Percentiles rank a stretch among this genome's conserved stretches.
Evolutionary conservation across 805 yeast genomes (phyloP).

Genomic region (Wickerhamomyces kurtzmanii): DNA sequence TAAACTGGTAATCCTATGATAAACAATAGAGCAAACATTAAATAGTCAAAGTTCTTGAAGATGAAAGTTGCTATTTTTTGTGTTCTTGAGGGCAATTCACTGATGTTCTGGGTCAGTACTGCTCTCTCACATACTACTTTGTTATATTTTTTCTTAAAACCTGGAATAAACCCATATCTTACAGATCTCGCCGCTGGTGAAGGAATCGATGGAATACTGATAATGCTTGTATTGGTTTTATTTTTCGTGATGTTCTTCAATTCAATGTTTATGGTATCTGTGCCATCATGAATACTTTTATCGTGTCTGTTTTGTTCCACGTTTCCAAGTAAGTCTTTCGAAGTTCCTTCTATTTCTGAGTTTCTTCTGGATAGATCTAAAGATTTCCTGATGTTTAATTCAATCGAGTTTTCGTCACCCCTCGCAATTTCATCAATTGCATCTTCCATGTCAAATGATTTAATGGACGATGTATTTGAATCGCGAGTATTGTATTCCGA

Average conservation of each 20-base stretch:
- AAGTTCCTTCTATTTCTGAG: neutral
- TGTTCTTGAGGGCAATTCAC: slow-evolving; percentile 9
- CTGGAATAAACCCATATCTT: slow-evolving; percentile 9
- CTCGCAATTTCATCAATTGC: slow-evolving; percentile 2
- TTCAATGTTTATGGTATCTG: neutral
- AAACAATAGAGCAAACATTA: slow-evolving; percentile 35
- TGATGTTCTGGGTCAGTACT: slow-evolving; percentile 7
- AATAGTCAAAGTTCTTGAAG: slow-evolving; percentile 43
- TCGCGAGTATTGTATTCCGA: too few species aligned
- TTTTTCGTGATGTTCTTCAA: neutral
- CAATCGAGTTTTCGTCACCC: slow-evolving; percentile 16
- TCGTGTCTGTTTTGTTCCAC: neutral
- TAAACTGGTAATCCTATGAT: slow-evolving; percentile 52
- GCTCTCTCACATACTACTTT: slow-evolving; percentile 14
- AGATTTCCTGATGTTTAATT: too few species aligned
- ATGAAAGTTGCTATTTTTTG: slow-evolving; percentile 24
- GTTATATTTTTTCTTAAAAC: slow-evolving; percentile 4
- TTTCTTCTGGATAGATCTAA: slow-evolving; percentile 5
- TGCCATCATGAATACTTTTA: neutral
- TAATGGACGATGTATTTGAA: too few species aligned
- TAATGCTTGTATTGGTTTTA: slow-evolving; percentile 2
- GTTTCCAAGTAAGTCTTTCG: neutral
- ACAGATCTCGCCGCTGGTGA: slow-evolving; percentile 9
- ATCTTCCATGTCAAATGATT: too few species aligned
- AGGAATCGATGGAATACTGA: slow-evolving; percentile 6